Base-by-base conservation (phyloP, 257 asterid species). In the Solanum habrochaites region DNA sequence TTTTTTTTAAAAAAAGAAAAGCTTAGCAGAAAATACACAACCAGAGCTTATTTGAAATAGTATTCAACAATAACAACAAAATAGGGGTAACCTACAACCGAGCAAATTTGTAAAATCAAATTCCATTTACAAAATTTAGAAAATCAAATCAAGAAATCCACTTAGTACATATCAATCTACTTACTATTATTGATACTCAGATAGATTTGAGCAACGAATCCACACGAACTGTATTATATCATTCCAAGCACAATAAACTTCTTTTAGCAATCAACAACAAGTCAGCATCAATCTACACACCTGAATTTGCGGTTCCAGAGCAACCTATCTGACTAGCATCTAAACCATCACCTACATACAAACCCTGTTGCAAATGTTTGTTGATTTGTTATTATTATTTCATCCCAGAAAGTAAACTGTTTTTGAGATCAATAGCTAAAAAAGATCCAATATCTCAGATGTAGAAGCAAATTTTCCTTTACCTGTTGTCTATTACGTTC, bases 401-500 rank as follows among this genome's bases (percentile, higher is more conserved):
- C 81, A 7, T 81, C 85, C 60, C 32, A 45, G 62, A 43, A 88
- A 23, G 67, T 45, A 85, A 43, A 66, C 27, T 40, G 29, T 14
- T 32, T 70, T 69, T 31, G 70, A 69, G 11, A 9, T 85, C 67
- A 49, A 81, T 49, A 81, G 20, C 47, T 70, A 21, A n/a, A 74
- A 72, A 4, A 69, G 70, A 69, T 71, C 7, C 72, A n/a, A 85
- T 23, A 88, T 87, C 43, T 15, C 74, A 29, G 32, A 47, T 25
- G 52, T 21, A 32, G 64, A 82, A 32, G 60, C 27, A 27, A 49
- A 35, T 82, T 87, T 77, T 40, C 35, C 29, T 90, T 82, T 84
- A 94, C 98, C 96, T 93, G 98, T 91, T 91, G 93, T 84, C 94
- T 92, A 64, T 92, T 92, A 37, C 93, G 94, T 39, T 93, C 93